phyloP scores from a whole-genome alignment of 2,329 filamentous ascomycete genomes.

The Trichoderma asperellum region DNA sequence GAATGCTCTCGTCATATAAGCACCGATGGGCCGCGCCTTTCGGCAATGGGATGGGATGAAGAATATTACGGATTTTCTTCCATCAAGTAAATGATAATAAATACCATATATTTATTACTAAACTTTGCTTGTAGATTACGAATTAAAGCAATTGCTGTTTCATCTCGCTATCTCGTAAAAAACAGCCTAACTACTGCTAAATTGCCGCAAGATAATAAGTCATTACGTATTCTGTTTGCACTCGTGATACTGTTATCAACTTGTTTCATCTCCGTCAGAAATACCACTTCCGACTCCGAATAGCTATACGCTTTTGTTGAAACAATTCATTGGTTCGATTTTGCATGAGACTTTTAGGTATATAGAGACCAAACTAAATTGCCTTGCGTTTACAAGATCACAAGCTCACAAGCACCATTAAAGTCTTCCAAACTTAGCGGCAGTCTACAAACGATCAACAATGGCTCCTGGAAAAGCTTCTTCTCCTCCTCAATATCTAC shows the following conservation, averaged over 20 bases:
- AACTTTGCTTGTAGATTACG: background rate
- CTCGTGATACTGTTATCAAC: too few species aligned
- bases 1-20: background rate
- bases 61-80: background rate
- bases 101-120: background rate
- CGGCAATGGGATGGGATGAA: background rate
- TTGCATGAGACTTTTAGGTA: background rate
- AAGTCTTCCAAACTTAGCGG: background rate
- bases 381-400: background rate
- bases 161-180: background rate
- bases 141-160: background rate
- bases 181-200: background rate
- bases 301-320: background rate
- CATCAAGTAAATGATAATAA: background rate
- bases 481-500: constrained; percentile 40
- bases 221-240: too few species aligned
- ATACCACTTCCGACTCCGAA: background rate
- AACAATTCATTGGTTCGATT: background rate
- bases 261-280: background rate
- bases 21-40: background rate
- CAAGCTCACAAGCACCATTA: background rate
- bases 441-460: background rate
- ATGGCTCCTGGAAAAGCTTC: background rate
- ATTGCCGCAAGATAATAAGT: too few species aligned
- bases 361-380: background rate